Conservation (phyloP, 176 grass and related monocot genomes). For the Cenchrus fungigraminus region DNA sequence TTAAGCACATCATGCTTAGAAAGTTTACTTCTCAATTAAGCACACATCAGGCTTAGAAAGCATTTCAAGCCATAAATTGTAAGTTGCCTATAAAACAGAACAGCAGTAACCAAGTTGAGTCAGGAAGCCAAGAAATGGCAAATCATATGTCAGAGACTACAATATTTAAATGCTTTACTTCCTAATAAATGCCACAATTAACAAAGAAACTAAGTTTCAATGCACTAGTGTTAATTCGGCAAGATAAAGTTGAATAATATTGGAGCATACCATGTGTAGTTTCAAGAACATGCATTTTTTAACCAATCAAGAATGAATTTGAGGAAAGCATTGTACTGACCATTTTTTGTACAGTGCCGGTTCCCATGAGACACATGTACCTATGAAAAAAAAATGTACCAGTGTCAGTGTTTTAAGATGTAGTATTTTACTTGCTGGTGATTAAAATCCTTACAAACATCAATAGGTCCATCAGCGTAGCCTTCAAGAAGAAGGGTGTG, state of each 20-base stretch:
- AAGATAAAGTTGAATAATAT: conserved; percentile 1
- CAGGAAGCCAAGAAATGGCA: not conserved
- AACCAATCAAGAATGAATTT: conserved; percentile 23
- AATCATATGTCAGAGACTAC: not conserved
- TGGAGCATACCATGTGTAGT: conserved; percentile 2
- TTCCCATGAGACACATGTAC: conserved; percentile 94
- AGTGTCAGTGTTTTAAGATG: conserved; percentile 15
- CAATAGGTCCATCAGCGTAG: conserved; percentile 88
- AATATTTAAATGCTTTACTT: not conserved
- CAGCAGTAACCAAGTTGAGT: not conserved
- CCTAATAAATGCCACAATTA: not conserved
- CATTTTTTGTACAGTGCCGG: conserved; percentile 85
- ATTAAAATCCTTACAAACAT: conserved; percentile 77
- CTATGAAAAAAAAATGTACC: conserved; percentile 50
- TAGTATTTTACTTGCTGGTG: not conserved
- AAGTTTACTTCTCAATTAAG: not conserved
- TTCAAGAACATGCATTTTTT: not conserved
- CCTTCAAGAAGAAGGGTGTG: conserved; percentile 89
- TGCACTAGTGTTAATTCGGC: not conserved
- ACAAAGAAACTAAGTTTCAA: not conserved
- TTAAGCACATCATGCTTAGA: conserved; percentile 6
- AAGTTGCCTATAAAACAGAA: not conserved
- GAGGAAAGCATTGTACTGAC: conserved; percentile 48
- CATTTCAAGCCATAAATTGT: conserved; percentile 14
- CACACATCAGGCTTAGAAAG: not conserved